Conservation (phyloP, 257 asterid genomes). For the Misopates orontium region DNA sequence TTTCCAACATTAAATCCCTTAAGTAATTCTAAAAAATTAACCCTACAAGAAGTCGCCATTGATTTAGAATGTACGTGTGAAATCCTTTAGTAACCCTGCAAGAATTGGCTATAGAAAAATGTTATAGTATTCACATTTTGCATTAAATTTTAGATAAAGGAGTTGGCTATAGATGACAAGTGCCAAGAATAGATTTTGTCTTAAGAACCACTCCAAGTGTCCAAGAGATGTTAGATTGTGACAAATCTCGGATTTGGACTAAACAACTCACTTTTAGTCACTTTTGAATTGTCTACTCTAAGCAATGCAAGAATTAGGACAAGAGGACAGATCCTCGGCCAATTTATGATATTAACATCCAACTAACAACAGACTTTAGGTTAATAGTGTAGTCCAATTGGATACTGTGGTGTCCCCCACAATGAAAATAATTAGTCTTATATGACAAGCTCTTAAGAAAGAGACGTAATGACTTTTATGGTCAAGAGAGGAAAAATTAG, state of each 20-base stretch:
- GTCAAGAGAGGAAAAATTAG: background rate
- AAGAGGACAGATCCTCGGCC: background rate
- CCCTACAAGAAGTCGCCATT: no score
- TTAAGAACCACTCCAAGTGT: conserved; percentile 4
- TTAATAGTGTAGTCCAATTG: background rate
- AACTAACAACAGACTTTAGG: conserved; percentile 10
- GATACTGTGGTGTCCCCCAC: conserved; percentile 22
- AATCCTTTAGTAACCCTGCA: no score
- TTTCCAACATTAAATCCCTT: no score
- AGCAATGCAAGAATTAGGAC: conserved; percentile 9
- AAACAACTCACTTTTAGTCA: conserved; percentile 1
- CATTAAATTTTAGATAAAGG: background rate
- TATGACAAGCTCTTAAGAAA: background rate
- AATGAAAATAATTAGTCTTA: background rate
- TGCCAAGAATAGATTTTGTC: background rate
- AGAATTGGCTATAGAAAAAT: no score
- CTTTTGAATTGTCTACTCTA: conserved; percentile 9
- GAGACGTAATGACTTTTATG: background rate
- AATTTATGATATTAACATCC: conserved; percentile 16
- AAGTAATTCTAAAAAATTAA: no score
- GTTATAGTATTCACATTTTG: background rate
- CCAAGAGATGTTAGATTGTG: conserved; percentile 19
- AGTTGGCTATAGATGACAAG: background rate
- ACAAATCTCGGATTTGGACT: conserved; percentile 21
- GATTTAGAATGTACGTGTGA: no score